Conservation (phyloP, 495 filamentous ascomycete species). For the Aspergillus ostianus region DNA sequence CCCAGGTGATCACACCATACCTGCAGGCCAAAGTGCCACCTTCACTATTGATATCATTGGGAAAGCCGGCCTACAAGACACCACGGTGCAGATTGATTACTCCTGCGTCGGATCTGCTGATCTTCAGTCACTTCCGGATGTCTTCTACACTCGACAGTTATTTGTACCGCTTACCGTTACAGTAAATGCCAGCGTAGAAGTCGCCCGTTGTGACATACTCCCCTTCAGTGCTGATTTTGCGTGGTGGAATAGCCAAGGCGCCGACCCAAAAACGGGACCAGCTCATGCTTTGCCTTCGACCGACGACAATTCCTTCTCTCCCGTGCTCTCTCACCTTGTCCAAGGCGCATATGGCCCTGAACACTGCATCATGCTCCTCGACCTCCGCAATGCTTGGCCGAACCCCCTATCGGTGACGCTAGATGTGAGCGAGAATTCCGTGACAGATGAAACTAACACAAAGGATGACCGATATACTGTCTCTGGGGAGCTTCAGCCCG, state of each 20-base stretch:
- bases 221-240: slow-evolving; percentile 62
- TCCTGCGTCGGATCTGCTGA: slow-evolving; percentile 63
- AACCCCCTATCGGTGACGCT: slow-evolving; percentile 60
- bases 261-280: slow-evolving; percentile 8
- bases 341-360: slow-evolving; percentile 49
- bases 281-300: slow-evolving; percentile 17
- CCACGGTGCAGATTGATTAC: slow-evolving; percentile 81
- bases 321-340: slow-evolving; percentile 41
- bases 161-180: slow-evolving; percentile 81
- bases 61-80: slow-evolving; percentile 79
- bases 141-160: slow-evolving; percentile 82
- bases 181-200: slow-evolving; percentile 84
- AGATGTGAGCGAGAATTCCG: slow-evolving; percentile 48
- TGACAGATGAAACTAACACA: slow-evolving; percentile 10
- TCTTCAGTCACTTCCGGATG: slow-evolving; percentile 57
- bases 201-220: slow-evolving; percentile 74
- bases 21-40: slow-evolving; percentile 63
- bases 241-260: slow-evolving; percentile 43
- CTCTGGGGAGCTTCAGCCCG: slow-evolving; percentile 66
- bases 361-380: slow-evolving; percentile 77
- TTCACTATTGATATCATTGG: slow-evolving; percentile 85
- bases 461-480: slow-evolving; percentile 42
- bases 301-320: slow-evolving; percentile 35
- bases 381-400: slow-evolving; percentile 87
- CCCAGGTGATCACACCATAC: slow-evolving; percentile 53